Conservation (phyloP, 1,284 basidiomycete species). For the Tilletia horrida region DNA sequence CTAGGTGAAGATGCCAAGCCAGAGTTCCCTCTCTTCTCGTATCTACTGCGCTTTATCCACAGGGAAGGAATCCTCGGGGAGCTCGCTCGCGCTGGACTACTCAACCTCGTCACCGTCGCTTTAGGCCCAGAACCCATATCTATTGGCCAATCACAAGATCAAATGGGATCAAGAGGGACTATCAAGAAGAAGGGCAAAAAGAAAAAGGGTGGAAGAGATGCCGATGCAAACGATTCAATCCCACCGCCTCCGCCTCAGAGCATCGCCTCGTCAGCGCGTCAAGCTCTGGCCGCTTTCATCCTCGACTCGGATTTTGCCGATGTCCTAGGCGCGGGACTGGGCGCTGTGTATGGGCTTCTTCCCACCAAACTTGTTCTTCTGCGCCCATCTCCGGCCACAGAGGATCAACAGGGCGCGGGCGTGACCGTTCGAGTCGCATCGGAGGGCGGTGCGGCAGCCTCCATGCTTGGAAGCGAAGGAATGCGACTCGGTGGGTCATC, state of each 20-base stretch:
- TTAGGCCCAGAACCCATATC: slow-evolving; percentile 19
- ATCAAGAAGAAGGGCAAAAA: not conserved
- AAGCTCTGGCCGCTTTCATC: slow-evolving; percentile 82
- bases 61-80: slow-evolving; percentile 90
- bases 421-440: slow-evolving; percentile 54
- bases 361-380: slow-evolving; percentile 71
- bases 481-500: slow-evolving; percentile 12
- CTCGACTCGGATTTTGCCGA: slow-evolving; percentile 94
- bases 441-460: slow-evolving; percentile 55
- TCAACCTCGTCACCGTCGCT: slow-evolving; percentile 83
- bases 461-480: slow-evolving; percentile 10
- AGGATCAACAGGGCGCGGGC: slow-evolving; percentile 57
- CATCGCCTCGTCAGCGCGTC: slow-evolving; percentile 61
- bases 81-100: slow-evolving; percentile 82
- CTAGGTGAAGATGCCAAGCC: slow-evolving; percentile 11
- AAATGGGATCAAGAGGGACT: not conserved
- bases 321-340: slow-evolving; percentile 86
- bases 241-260: slow-evolving; percentile 1
- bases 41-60: slow-evolving; percentile 89
- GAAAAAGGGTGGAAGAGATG: not conserved
- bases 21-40: slow-evolving; percentile 67
- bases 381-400: slow-evolving; percentile 1
- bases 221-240: not conserved
- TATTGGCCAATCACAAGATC: not conserved
- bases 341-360: slow-evolving; percentile 85